These are phyloP conservation scores for Calonectria honghensis DNA, from an alignment of 2,329 filamentous ascomycete species.

Conservation along the genomic window DNA sequence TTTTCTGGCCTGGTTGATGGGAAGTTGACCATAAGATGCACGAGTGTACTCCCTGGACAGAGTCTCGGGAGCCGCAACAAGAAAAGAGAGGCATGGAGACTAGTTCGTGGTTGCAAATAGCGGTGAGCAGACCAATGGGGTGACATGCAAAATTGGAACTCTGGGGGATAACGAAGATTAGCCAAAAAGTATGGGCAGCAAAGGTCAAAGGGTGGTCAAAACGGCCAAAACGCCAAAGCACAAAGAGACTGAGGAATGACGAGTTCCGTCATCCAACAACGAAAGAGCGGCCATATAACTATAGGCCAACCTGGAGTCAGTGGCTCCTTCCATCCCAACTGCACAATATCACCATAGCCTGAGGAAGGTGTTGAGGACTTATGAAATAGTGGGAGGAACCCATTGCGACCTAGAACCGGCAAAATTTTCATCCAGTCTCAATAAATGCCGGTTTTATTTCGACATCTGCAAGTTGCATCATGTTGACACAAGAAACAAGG, in stretches of 20 bases:
- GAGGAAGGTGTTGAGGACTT: constrained; percentile 1
- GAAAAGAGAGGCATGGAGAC: constrained; percentile 49
- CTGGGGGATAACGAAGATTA: constrained; percentile 5
- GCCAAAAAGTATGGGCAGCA: constrained; percentile 32
- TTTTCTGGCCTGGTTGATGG: constrained; percentile 5
- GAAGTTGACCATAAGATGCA: constrained; percentile 17
- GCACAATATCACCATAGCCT: neutral
- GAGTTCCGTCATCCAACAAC: neutral
- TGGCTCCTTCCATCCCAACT: neutral
- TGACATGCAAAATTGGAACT: constrained; percentile 44
- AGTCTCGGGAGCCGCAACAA: constrained; percentile 50
- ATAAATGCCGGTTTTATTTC: neutral
- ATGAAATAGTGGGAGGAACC: neutral
- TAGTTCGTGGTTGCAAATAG: neutral
- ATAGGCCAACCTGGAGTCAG: neutral
- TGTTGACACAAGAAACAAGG: neutral
- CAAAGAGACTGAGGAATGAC: neutral
- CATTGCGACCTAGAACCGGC: neutral
- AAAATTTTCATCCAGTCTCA: neutral
- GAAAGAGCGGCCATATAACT: neutral
- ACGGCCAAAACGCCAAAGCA: constrained; percentile 10
- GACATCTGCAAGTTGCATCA: neutral
- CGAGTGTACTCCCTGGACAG: constrained; percentile 12
- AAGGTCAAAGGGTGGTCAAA: constrained; percentile 29
- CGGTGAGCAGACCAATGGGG: neutral